Base-by-base conservation (phyloP, 169 alveolate genomes). In the Neospora caninum region DNA sequence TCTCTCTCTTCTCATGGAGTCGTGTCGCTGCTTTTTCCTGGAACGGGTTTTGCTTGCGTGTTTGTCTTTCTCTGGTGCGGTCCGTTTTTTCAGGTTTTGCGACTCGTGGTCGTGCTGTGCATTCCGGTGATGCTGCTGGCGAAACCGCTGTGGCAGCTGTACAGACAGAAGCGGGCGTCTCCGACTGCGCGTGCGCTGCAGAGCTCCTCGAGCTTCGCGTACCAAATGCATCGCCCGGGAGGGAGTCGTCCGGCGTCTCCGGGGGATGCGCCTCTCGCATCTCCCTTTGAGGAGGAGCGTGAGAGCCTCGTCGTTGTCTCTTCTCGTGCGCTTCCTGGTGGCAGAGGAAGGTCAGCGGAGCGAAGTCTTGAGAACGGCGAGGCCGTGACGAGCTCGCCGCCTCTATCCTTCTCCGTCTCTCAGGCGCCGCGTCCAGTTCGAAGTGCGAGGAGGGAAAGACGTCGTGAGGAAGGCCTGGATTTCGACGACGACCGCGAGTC, bases 101-200 rank as follows among this genome's bases (percentile, higher is more conserved):
- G 98, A 38, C n/a, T 97, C 49, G 94, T 98, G 53, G 96, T 98
- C 88, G 78, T 98, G 64, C 49, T 97, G 31, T 97, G 98, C 36
- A 97, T 99, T 31, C 99, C 99, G 4, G 53, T 97, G 95, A 98
- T 99, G 99, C 97, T 99, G 25, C 88, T 99, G 78, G 99, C 99
- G 38, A 99, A 99, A 95, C 99, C 99, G 88, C 88, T 94, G 93
- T 73, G 78, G 42, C 39, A 67, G 41, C 87, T 20, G 58, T 64
- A 54, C 87, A 69, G 42, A 39, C 54, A 42, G 39, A 27, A 58
- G 38, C 92, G 73, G 73, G 73, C 73, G 73, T 16, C 73, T 16
- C 7, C 73, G 1, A 1, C 7, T 29, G 73, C 73, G 73, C 73
- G 31, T 16, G 73, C 73, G 73, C 7, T 7, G 7, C 27, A 18